These are phyloP conservation scores for Cyanodermella asteris DNA, from an alignment of 2,329 filamentous ascomycete species.

Conservation along the genomic window DNA sequence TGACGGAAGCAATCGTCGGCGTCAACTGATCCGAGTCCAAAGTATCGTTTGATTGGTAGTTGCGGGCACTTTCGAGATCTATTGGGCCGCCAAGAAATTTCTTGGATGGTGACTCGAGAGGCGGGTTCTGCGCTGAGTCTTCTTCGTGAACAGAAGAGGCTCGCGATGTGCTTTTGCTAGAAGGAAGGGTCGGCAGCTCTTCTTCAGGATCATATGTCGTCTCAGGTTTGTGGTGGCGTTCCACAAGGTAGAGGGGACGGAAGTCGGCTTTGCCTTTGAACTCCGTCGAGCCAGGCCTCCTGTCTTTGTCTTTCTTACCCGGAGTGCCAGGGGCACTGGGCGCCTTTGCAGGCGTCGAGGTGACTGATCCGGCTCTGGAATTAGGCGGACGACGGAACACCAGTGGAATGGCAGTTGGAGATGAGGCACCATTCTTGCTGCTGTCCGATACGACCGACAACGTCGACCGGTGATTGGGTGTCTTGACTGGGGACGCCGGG, in stretches of 20 bases:
- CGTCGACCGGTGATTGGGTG: no score
- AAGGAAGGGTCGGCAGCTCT: slow-evolving; percentile 26
- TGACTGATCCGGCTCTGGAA: slow-evolving; percentile 21
- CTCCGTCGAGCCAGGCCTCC: slow-evolving; percentile 27
- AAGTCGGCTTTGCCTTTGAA: slow-evolving; percentile 44
- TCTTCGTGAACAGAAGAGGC: slow-evolving; percentile 19
- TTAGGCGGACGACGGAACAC: slow-evolving; percentile 30
- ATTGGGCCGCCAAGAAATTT: no score
- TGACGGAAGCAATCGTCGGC: slow-evolving; percentile 37
- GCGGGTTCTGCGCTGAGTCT: no score
- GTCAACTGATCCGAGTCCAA: slow-evolving; percentile 45
- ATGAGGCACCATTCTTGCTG: no score
- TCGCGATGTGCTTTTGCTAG: slow-evolving; percentile 26
- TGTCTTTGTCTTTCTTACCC: no score
- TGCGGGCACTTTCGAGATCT: no score
- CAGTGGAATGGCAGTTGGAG: slow-evolving; percentile 33
- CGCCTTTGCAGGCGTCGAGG: no score
- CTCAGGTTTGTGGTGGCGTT: slow-evolving; percentile 31
- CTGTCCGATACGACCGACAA: no score
- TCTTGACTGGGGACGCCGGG: no score
- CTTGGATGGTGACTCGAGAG: no score
- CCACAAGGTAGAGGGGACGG: slow-evolving; percentile 63
- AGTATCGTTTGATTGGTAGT: no score
- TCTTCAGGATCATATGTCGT: slow-evolving; percentile 19
- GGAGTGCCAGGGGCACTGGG: no score